A percentile compares a stretch with the other conserved stretches of the same genome.
These are phyloP conservation scores for Xylariaceae sp. DNA, from an alignment of 2,329 filamentous ascomycete species.

Conservation along the genomic window DNA sequence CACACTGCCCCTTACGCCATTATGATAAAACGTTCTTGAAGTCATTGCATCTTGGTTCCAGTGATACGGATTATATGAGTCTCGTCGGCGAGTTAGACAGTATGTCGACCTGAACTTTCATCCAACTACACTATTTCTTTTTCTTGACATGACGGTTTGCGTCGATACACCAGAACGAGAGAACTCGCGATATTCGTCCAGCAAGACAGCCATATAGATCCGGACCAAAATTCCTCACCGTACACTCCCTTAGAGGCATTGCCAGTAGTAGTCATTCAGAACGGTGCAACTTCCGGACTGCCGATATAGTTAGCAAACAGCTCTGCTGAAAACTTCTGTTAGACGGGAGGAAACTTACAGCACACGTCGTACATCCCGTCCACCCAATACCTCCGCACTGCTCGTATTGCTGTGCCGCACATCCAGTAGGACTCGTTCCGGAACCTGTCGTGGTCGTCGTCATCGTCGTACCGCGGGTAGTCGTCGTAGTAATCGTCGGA, in stretches of 20 bases:
- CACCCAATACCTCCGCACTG: constrained; percentile 28
- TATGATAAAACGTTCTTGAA: too few species aligned
- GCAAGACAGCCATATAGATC: neutral
- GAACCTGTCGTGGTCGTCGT: constrained; percentile 6
- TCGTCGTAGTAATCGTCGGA: constrained; percentile 8
- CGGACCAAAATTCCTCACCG: neutral
- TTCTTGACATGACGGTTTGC: neutral
- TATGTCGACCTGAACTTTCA: neutral
- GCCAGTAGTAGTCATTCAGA: constrained; percentile 28
- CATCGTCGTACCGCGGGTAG: constrained; percentile 6
- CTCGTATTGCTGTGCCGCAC: constrained; percentile 21
- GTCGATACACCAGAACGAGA: neutral
- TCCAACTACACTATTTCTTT: neutral
- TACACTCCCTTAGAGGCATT: constrained; percentile 18
- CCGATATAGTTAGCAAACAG: constrained; percentile 14
- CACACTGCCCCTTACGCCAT: too few species aligned
- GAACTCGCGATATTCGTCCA: neutral
- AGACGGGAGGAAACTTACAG: constrained; percentile 17
- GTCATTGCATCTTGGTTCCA: too few species aligned
- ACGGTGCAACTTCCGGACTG: constrained; percentile 24
- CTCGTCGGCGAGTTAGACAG: neutral
- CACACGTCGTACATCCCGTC: constrained; percentile 25
- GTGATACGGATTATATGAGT: too few species aligned
- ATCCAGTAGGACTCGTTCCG: constrained; percentile 17
- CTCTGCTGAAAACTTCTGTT: neutral